These are phyloP conservation scores for Fusarium sp. DNA, from an alignment of 2,329 filamentous ascomycete genomes.

Conservation along the genomic window DNA sequence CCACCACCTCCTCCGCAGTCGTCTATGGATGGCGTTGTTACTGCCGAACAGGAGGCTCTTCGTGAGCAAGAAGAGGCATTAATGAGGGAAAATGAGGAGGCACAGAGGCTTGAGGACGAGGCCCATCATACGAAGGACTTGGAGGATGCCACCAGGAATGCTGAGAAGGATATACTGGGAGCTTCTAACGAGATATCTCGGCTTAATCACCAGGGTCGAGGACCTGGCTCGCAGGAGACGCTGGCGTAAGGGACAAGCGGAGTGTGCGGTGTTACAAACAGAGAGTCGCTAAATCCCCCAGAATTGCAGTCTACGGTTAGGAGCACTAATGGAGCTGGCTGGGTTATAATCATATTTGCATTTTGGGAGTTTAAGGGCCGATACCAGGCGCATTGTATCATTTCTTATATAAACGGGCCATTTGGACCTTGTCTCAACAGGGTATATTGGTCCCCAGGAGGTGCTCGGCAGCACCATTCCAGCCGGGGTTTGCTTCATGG, in stretches of 20 bases:
- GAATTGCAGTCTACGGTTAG: conserved; percentile 32
- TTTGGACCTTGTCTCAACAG: conserved; percentile 6
- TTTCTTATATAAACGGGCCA: conserved; percentile 33
- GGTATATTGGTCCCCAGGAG: neutral
- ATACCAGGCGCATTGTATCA: conserved; percentile 40
- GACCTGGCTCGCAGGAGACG: conserved; percentile 22
- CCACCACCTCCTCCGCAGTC: conserved; percentile 61
- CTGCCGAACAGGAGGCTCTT: conserved; percentile 58
- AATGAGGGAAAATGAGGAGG: conserved; percentile 65
- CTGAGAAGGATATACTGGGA: conserved; percentile 35
- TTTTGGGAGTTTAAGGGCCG: conserved; percentile 41
- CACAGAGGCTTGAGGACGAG: conserved; percentile 63
- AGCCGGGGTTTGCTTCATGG: conserved; percentile 4
- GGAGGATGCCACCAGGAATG: conserved; percentile 41
- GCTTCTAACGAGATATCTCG: conserved; percentile 27
- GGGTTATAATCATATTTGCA: conserved; percentile 39
- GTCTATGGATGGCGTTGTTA: conserved; percentile 50
- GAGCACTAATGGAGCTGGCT: conserved; percentile 40
- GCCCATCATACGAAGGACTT: conserved; percentile 48
- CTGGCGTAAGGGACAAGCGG: conserved; percentile 24
- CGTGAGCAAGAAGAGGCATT: conserved; percentile 63
- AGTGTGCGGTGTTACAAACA: conserved; percentile 28
- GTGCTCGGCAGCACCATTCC: conserved; percentile 8
- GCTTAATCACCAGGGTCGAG: conserved; percentile 14
- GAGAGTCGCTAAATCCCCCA: conserved; percentile 40